These are phyloP conservation scores for Allium cepa DNA, from an alignment of 106 monocot genomes.

Conservation along the genomic window DNA sequence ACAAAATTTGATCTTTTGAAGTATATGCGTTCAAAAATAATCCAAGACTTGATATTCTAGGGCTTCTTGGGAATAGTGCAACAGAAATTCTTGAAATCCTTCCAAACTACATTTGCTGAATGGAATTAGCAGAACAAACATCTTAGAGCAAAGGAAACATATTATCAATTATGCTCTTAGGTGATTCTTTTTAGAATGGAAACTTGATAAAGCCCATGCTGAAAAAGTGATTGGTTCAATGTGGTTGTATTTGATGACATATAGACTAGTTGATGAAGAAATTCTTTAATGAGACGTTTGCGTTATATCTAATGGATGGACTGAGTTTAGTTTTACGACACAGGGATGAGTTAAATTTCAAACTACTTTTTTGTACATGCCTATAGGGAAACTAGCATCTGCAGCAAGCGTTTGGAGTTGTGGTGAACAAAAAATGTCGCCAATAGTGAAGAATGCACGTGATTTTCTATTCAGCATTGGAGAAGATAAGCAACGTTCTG, in stretches of 20 bases:
- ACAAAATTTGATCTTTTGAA: too few relatives aligned
- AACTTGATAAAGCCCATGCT: constrained; percentile 41
- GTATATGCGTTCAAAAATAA: too few relatives aligned
- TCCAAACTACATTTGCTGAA: too few relatives aligned
- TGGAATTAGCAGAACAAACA: too few relatives aligned
- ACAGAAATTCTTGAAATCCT: too few relatives aligned
- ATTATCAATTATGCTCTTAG: too few relatives aligned
- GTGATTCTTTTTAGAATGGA: constrained; percentile 66
- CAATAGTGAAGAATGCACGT: constrained; percentile 78
- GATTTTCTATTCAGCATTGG: constrained; percentile 92
- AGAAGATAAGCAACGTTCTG: constrained; percentile 90
- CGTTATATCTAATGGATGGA: constrained; percentile 80
- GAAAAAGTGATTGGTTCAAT: constrained; percentile 81
- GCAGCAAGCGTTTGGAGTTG: too few relatives aligned
- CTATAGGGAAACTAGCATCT: constrained; percentile 69
- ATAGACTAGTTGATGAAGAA: constrained; percentile 96
- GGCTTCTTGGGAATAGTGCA: too few relatives aligned
- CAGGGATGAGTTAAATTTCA: constrained; percentile 85
- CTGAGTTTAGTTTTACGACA: constrained; percentile 88
- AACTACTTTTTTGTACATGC: constrained; percentile 88
- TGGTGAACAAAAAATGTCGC: constrained; percentile 68
- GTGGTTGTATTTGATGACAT: constrained; percentile 96
- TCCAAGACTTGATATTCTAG: too few relatives aligned
- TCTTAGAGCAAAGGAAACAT: too few relatives aligned
- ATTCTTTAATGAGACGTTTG: constrained; percentile 92